Base-by-base conservation (phyloP, 352 stramenopile genomes). In the Phytophthora fragariae region DNA sequence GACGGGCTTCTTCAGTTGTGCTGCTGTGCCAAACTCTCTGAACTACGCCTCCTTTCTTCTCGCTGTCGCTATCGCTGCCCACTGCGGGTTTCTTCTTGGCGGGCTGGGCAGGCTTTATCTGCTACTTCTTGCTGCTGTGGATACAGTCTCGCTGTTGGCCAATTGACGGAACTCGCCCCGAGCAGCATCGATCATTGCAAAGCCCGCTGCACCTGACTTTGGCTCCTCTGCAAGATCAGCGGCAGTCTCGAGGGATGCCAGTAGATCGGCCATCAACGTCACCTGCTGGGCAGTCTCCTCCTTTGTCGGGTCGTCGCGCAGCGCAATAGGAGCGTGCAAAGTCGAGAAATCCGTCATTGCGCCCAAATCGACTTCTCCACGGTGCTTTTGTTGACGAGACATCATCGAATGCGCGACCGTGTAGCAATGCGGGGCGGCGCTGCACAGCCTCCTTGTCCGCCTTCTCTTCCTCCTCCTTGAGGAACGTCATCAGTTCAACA, bases 291-390 rank as follows among this genome's bases (percentile, higher is more conserved):
- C 71, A 5, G 77, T 82, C 58, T 93, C 76, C 54, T 82, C 83
- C 41, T 80, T 75, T 7, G 77, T 88, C 15, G 82, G 77, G 64
- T 92, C 87, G 33, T 92, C 85, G 2, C 86, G 83, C 41, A 94
- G 66, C 29, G 89, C 84, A 59, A 96, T 94, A 4, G 87, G 87
- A 21, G 85, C 85, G 70, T 96, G 89, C 49, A 96, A 73, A 39
- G 75, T 92, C 55, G 72, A 81, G 57, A 92, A 96, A 57, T 96
- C 87, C n/a, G 88, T 93, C 83, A 94, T 92, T 6, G 84, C 80
- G n/a, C 87, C 89, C 47, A 94, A 65, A 75, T 96, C 89, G 50
- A 96, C 77, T 57, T 71, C 17, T 78, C 69, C 17, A 80, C 79
- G 31, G 72, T 73, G 47, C 62, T 65, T 72, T 84, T 75, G 88